Base-by-base conservation (phyloP, 225 moss, liverwort and hornwort genomes). In the Rhytidiadelphus loreus region DNA sequence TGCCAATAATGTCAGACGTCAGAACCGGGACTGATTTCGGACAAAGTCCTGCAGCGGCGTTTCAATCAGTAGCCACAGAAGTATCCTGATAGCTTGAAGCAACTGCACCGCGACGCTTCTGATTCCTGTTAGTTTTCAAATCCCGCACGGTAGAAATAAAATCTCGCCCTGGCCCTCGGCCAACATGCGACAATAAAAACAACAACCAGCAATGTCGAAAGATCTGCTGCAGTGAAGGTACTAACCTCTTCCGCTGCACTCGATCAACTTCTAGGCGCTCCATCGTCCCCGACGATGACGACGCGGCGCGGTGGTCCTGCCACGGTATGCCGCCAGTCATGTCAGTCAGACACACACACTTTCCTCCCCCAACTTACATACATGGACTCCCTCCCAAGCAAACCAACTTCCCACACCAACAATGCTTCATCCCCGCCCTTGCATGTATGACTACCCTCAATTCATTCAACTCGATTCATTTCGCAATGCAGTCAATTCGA, bases 211-310 rank as follows among this genome's bases (percentile, higher is more conserved):
- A 91, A 87, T 87, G 85, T 86, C 83, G 53, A 75, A 85, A 80
- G 91, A 88, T 90, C 84, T 86, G 50, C 77, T 79, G 90, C 73
- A 87, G 86, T 48, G 70, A 82, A 71, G 70, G 74, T 43, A 91
- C 65, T 74, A 74, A 83, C 93, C 91, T 91, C 64, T 64, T 72
- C 85, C 53, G 82, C 70, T 56, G 84, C 81, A 62, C 87, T 77
- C 30, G 86, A 85, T 87, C 90, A 60, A 32, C 80, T 88, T 87
- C 91, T 90, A 90, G 88, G 53, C 58, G 80, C 83, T 90, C 88
- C 83, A 89, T 87, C 44, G 86, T 84, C 73, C 69, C 59, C 57
- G 63, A 83, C 32, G 77, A 78, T 57, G 62, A 65, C 18, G 85
- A 55, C 80, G 72, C 55, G 53, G 72, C 73, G 53, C 68, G 60